These are phyloP conservation scores for Trypanosoma mega DNA, from an alignment of 208 protist genomes.

Conservation along the genomic window DNA sequence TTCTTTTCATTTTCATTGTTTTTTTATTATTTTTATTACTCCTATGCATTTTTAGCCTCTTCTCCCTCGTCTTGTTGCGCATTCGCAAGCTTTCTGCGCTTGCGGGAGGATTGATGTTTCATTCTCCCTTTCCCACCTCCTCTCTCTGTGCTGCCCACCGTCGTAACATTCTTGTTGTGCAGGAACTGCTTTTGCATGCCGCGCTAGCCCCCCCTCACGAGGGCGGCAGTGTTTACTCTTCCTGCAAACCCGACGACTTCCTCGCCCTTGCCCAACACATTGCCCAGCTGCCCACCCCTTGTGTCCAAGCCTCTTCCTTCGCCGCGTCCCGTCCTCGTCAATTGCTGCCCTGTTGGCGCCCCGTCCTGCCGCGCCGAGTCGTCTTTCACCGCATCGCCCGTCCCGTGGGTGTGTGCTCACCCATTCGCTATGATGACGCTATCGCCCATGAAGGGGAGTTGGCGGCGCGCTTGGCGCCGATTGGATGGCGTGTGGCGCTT, in stretches of 20 bases:
- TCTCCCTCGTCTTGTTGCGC: too few relatives aligned
- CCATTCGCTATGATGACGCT: constrained; percentile 59
- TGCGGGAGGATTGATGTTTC: too few relatives aligned
- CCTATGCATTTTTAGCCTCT: too few relatives aligned
- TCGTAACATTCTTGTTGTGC: constrained; percentile 61
- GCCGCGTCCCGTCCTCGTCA: background rate
- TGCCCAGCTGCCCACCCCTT: constrained; percentile 11
- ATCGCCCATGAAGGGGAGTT: constrained; percentile 39
- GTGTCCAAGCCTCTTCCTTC: background rate
- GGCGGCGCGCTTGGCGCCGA: constrained; percentile 30
- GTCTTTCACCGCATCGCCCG: constrained; percentile 15
- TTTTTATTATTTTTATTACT: too few relatives aligned
- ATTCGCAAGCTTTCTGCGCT: too few relatives aligned
- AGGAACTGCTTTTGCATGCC: constrained; percentile 56
- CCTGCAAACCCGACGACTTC: too few relatives aligned
- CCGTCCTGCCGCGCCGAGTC: constrained; percentile 2
- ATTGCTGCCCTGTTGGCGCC: background rate
- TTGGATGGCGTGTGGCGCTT: constrained; percentile 45
- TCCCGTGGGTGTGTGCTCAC: background rate
- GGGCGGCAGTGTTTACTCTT: too few relatives aligned
- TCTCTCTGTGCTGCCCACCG: constrained; percentile 48
- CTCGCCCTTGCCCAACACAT: constrained; percentile 19
- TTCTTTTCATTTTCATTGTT: too few relatives aligned
- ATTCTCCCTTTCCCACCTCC: too few relatives aligned
- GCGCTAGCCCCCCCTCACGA: constrained; percentile 31